Percentiles rank a stretch among this genome's conserved stretches.
Conservation (phyloP, 2,329 filamentous ascomycete genomes). For the Paramyrothecium roridum region DNA sequence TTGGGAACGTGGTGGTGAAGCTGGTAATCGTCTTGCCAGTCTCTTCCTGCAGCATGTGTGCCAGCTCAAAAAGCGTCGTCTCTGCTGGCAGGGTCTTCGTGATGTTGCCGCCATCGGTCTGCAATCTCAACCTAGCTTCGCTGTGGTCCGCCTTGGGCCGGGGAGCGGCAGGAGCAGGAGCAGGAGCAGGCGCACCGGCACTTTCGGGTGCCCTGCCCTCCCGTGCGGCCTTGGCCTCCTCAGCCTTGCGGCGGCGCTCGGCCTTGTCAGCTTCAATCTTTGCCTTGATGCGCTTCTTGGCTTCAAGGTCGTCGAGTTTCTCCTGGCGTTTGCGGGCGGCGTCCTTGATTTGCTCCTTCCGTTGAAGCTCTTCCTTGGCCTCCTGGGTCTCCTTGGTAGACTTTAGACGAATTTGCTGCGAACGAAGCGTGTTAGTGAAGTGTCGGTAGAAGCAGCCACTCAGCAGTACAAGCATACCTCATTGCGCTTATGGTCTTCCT, state of each 20-base stretch:
- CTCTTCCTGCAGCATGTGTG: slow-evolving; percentile 69
- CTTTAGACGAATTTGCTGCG: slow-evolving; percentile 72
- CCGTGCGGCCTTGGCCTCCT: slow-evolving; percentile 80
- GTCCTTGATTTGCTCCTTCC: slow-evolving; percentile 90
- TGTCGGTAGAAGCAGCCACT: background rate
- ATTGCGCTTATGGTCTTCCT: slow-evolving; percentile 79
- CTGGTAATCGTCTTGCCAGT: slow-evolving; percentile 67
- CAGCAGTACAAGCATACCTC: slow-evolving; percentile 53
- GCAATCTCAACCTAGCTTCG: slow-evolving; percentile 78
- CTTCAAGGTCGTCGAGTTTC: slow-evolving; percentile 80
- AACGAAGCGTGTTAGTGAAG: background rate
- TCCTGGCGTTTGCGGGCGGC: slow-evolving; percentile 82
- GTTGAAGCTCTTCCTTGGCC: slow-evolving; percentile 81
- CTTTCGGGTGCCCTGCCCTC: slow-evolving; percentile 62
- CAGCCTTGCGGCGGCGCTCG: slow-evolving; percentile 79
- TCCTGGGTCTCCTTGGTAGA: slow-evolving; percentile 86
- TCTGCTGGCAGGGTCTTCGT: slow-evolving; percentile 87
- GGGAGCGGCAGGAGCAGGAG: slow-evolving; percentile 41
- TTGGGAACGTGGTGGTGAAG: slow-evolving; percentile 85
- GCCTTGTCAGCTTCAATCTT: slow-evolving; percentile 95
- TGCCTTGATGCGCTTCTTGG: slow-evolving; percentile 84
- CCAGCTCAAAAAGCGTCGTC: slow-evolving; percentile 90
- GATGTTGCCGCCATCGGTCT: slow-evolving; percentile 70
- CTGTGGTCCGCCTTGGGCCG: slow-evolving; percentile 71
- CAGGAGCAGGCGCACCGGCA: slow-evolving; percentile 39